A percentile compares a stretch with the other conserved stretches of the same genome.
Evolutionary conservation across 106 monocot species (phyloP).

Genomic region (Dioscorea alata): DNA sequence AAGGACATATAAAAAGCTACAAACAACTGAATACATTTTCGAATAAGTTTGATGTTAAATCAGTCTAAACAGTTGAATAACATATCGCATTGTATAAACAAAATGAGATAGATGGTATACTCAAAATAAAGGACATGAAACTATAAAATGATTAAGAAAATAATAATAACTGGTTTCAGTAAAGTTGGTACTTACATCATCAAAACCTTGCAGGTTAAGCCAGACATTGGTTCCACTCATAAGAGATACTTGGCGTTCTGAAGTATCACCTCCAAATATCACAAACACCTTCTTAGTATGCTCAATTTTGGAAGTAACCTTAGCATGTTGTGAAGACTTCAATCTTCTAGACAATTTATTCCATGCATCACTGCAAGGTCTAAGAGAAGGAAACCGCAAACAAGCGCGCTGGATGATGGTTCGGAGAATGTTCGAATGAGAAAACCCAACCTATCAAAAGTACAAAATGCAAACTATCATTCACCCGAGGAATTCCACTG

Average conservation of each 20-base stretch:
- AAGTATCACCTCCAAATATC: conserved; percentile 92
- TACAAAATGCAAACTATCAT: too few species aligned
- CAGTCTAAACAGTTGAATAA: too few species aligned
- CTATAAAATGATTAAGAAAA: too few species aligned
- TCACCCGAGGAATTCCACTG: background rate
- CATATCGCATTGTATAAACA: too few species aligned
- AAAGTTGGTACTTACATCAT: conserved; percentile 59
- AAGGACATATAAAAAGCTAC: too few species aligned
- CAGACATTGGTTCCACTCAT: conserved; percentile 99
- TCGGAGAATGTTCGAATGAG: conserved; percentile 83
- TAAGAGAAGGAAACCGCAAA: conserved; percentile 65
- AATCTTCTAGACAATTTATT: conserved; percentile 39
- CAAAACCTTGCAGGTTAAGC: conserved; percentile 86
- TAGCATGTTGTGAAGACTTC: conserved; percentile 19
- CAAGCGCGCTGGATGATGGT: conserved; percentile 69
- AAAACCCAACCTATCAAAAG: conserved; percentile 78
- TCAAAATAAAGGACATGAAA: too few species aligned
- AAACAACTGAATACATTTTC: too few species aligned
- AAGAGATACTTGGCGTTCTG: conserved; percentile 97
- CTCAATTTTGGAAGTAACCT: conserved; percentile 3
- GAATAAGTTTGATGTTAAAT: too few species aligned
- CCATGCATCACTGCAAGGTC: conserved; percentile 26
- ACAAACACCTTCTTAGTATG: conserved; percentile 69
- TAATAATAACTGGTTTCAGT: too few species aligned
- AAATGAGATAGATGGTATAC: too few species aligned